phyloP scores from a whole-genome alignment of 495 filamentous ascomycete genomes.

The Neurospora sp. region DNA sequence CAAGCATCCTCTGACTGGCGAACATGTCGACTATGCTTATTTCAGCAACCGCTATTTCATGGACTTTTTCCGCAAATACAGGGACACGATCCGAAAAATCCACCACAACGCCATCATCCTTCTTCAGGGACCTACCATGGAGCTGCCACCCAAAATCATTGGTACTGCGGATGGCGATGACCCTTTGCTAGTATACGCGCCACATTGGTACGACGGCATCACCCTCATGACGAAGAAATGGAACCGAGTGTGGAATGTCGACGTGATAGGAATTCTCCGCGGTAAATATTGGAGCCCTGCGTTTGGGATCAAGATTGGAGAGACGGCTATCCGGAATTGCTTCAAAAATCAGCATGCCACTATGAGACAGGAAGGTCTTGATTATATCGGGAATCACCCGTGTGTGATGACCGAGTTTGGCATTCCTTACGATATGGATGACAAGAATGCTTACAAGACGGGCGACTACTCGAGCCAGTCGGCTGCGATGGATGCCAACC shows the following conservation, averaged over 20 bases:
- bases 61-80: conserved; percentile 68
- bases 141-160: conserved; percentile 82
- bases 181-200: conserved; percentile 79
- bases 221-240: conserved; percentile 97
- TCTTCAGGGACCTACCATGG: conserved; percentile 83
- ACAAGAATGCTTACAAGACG: conserved; percentile 89
- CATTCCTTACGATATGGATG: conserved; percentile 98
- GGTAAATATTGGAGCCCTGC: conserved; percentile 80
- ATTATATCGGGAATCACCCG: conserved; percentile 84
- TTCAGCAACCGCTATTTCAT: conserved; percentile 90
- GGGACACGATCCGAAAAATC: conserved; percentile 58
- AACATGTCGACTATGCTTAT: conserved; percentile 63
- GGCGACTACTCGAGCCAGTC: conserved; percentile 91
- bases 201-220: conserved; percentile 94
- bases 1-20: conserved; percentile 58
- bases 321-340: conserved; percentile 92
- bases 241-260: conserved; percentile 95
- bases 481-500: conserved; percentile 92
- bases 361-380: conserved; percentile 77
- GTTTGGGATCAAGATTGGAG: conserved; percentile 85
- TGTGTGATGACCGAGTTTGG: conserved; percentile 92
- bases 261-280: conserved; percentile 84
- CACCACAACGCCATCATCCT: conserved; percentile 80
- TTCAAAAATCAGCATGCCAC: conserved; percentile 83
- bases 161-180: conserved; percentile 76